Conservation (phyloP, 139 green algal genomes). For the Pleodorina starrii region DNA sequence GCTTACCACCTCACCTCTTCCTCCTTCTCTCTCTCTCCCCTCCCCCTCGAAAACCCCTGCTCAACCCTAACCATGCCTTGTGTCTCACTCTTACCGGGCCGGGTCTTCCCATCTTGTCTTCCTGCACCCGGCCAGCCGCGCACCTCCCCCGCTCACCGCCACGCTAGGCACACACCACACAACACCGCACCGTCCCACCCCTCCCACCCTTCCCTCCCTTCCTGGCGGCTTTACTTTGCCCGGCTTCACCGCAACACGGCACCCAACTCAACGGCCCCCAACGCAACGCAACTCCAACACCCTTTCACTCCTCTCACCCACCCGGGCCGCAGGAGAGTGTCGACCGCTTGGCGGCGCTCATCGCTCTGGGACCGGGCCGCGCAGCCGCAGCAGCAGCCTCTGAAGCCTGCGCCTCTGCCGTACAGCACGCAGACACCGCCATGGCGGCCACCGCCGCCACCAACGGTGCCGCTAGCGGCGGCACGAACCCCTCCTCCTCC, state of each 20-base stretch:
- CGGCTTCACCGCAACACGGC: background rate
- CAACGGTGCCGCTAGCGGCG: background rate
- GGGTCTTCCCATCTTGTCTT: no score
- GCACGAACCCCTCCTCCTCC: background rate
- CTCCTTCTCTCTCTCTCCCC: background rate
- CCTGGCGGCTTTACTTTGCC: background rate
- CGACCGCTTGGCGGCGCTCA: constrained; percentile 11
- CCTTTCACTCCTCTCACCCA: background rate
- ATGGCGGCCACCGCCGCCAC: background rate
- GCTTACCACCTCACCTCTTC: background rate
- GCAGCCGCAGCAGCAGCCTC: no score
- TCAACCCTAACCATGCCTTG: background rate
- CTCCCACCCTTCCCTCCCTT: no score
- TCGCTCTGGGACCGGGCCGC: constrained; percentile 23
- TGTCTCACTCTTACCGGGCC: no score
- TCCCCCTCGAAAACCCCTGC: background rate
- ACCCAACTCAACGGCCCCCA: background rate
- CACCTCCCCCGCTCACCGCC: no score
- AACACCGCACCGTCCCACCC: no score
- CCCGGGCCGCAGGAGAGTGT: constrained; percentile 11
- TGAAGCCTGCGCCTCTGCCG: background rate
- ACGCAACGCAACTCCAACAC: background rate
- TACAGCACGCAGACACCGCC: background rate
- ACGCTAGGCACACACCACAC: no score
- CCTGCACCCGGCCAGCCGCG: no score